These are phyloP conservation scores for Agrocybe pediades DNA, from an alignment of 768 basidiomycete genomes.

Conservation along the genomic window DNA sequence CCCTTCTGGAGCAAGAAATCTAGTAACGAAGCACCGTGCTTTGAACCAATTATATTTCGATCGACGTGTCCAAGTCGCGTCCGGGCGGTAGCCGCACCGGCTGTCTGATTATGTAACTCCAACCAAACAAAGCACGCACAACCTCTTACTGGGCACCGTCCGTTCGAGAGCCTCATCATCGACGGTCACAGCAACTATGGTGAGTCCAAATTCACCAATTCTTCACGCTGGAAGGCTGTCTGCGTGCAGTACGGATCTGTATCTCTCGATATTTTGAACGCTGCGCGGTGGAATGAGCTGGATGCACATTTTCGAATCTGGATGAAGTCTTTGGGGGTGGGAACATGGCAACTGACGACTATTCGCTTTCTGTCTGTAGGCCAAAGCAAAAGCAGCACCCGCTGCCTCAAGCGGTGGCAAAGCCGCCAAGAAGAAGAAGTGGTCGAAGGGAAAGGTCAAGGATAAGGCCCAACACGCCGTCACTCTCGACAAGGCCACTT, in stretches of 20 bases:
- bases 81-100: constrained; percentile 4
- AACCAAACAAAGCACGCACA: constrained; percentile 43
- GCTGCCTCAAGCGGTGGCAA: constrained; percentile 77
- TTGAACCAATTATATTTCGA: constrained; percentile 12
- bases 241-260: constrained; percentile 2
- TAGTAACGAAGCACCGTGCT: constrained; percentile 5
- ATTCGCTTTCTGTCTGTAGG: constrained; percentile 34
- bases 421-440: constrained; percentile 99
- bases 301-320: constrained; percentile 35
- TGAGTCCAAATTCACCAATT: constrained; percentile 30
- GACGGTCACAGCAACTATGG: constrained; percentile 46
- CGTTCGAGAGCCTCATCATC: constrained; percentile 33
- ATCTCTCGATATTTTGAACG: constrained; percentile 1
- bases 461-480: constrained; percentile 99
- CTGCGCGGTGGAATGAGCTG: constrained; percentile 25
- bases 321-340: constrained; percentile 36
- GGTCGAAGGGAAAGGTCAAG: constrained; percentile 99
- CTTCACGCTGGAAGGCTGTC: constrained; percentile 4
- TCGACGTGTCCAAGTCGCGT: constrained; percentile 41
- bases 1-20: constrained; percentile 6
- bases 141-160: constrained; percentile 21
- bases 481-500: constrained; percentile 90
- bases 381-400: constrained; percentile 77
- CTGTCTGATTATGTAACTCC: constrained; percentile 29
- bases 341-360: constrained; percentile 22